A percentile compares a stretch with the other conserved stretches of the same genome.
phyloP scores from a whole-genome alignment of 2,329 filamentous ascomycete genomes.

The Colletotrichum echinochloae region DNA sequence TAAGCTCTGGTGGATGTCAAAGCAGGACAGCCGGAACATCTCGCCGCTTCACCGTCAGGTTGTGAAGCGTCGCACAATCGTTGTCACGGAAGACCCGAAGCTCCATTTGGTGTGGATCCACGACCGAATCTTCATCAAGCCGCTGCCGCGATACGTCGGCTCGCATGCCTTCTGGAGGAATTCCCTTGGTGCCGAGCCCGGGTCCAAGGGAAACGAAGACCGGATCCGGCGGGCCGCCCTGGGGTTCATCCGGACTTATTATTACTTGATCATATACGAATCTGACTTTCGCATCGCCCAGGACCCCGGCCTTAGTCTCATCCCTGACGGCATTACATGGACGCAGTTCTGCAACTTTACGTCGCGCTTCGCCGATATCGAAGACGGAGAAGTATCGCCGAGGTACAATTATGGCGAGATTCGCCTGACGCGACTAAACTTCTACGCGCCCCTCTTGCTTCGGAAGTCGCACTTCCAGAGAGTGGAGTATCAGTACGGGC shows the following conservation, averaged over 20 bases:
- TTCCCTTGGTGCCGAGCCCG: slow-evolving; percentile 24
- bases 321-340: slow-evolving; percentile 40
- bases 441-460: slow-evolving; percentile 45
- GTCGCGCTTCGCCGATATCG: slow-evolving; percentile 25
- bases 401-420: slow-evolving; percentile 39
- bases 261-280: slow-evolving; percentile 47
- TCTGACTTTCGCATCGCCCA: slow-evolving; percentile 52
- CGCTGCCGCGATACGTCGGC: slow-evolving; percentile 48
- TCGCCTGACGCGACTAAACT: slow-evolving; percentile 38
- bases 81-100: slow-evolving; percentile 50
- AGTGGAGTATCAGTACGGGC: slow-evolving; percentile 43
- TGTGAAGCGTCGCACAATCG: slow-evolving; percentile 46
- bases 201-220: not conserved
- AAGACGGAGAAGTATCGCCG: slow-evolving; percentile 37
- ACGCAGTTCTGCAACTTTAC: slow-evolving; percentile 42
- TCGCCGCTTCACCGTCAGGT: slow-evolving; percentile 48
- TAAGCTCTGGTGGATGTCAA: slow-evolving; percentile 40
- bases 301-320: slow-evolving; percentile 23
- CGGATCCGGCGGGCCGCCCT: slow-evolving; percentile 42
- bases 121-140: slow-evolving; percentile 49
- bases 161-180: slow-evolving; percentile 45
- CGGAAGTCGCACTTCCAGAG: slow-evolving; percentile 43
- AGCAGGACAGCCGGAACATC: slow-evolving; percentile 40
- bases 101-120: slow-evolving; percentile 51
- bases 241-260: slow-evolving; percentile 51